Evolutionary conservation across 1,139 yeast species (phyloP), one percentile per base, ranked within the genome.

Genomic region (Groenewaldozyma sp.): DNA sequence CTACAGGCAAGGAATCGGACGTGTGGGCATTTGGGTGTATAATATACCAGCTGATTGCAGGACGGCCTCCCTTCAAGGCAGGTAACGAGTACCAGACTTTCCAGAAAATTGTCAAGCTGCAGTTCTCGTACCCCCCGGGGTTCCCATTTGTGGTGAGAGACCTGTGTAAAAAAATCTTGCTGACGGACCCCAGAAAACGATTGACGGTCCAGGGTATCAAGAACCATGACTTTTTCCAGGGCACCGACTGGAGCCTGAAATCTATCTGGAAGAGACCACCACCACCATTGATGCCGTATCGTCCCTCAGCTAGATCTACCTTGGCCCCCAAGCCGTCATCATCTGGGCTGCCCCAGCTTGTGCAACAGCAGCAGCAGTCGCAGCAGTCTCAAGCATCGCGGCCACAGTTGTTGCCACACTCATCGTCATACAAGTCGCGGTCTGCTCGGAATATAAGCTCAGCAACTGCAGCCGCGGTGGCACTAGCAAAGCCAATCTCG

Each of bases 21-120:
- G 70, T 91, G 9, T 93, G 99, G 99, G 96, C 98, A 0, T 71
- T 86, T 49, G 99, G 96, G 1, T 93, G 98, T 62, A 82, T 93
- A 14, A 60, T 93, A 17, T 93, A 76, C 60, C 98, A 93, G 60
- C 78, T 93, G 74, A 81, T 93, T 51, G 86, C 94, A 18, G 98
- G 98, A 1, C 73, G 74, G 40, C 98, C 98, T 1, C 98, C 99
- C 9, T 93, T 93, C 64, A 91, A 88, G 56, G 98, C 95, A 0
- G 68, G 82, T n/a, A 91, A 94, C 40, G 98, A 93, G 60, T 93
- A 87, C 55, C 69, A 84, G 43, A 91, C 96, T 0, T 93, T 93
- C 60, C 97, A 93, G 56, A 87, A 88, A 57, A 87, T 93, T 50
- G 82, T 86, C 52, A 79, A 78, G 54, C 73, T 81, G 27, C 93